Evolutionary conservation across 768 basidiomycete genomes (phyloP), one percentile per base, ranked within the genome.

Genomic region (Macrolepiota dolichaula): DNA sequence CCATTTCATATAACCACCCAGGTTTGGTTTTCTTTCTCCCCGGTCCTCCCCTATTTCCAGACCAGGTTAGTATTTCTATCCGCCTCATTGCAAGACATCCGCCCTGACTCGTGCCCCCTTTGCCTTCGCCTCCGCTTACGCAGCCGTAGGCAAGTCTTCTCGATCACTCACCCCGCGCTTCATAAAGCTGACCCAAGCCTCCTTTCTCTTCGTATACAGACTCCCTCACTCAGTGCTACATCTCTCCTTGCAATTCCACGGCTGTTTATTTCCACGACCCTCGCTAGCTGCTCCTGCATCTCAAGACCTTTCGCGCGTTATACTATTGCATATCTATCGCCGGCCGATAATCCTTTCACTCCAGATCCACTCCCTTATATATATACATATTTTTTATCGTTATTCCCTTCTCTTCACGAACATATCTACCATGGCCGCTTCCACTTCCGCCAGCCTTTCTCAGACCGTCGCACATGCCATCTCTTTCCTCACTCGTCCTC

Each of bases 381-480:
- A 61, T 61, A 61, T 55, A 61, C 55, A 61, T 47, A 61, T 37
- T 2, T 66, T 58, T 64, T 57, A 44, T 44, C 42, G 19, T 61
- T 57, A 63, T 64, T 61, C 57, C 57, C 29, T 40, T 63, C 63
- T 68, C 61, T 63, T 65, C 62, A 61, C 57, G 57, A 59, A 52
- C 59, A 64, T 65, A 66, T 64, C 62, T 65, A 53, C 69, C 66
- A 81, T 81, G 78, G 74, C 78, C 65, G 57, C 57, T 54, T 71
- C 70, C 56, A 65, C 69, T 57, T 76, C 83, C 66, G 74, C 80
- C 66, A 79, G 73, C 67, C 85, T 93, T 72, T 78, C 86, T 63
- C 71, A 84, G 74, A 81, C 89, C 64, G 83, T 93, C 72, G 80
- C 87, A 62, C 87, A 92, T 68, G 86, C 86, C 71, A 81, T 91